Conservation (phyloP, 2,329 filamentous ascomycete species). For the Monosporascus ibericus region DNA sequence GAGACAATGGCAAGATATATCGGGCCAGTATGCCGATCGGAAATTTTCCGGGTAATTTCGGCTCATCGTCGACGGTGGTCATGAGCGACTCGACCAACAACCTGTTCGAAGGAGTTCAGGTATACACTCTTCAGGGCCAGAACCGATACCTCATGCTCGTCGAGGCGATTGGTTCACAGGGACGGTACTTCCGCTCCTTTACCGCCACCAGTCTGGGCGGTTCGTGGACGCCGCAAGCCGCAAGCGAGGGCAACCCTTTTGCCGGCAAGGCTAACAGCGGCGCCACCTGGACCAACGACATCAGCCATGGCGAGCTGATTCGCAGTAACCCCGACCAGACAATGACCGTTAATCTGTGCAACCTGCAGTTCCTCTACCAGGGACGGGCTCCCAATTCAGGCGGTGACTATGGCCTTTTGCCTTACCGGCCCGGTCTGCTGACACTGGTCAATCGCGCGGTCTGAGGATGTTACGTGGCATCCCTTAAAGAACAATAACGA, state of each 20-base stretch:
- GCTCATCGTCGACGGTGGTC: slow-evolving; percentile 40
- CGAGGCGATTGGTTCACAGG: slow-evolving; percentile 50
- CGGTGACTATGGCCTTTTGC: slow-evolving; percentile 44
- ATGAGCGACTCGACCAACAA: slow-evolving; percentile 48
- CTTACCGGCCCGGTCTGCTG: slow-evolving; percentile 50
- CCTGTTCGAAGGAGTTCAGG: slow-evolving; percentile 61
- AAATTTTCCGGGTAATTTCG: slow-evolving; percentile 57
- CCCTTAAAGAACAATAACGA: too few species aligned
- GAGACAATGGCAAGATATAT: slow-evolving; percentile 63
- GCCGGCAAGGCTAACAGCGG: slow-evolving; percentile 62
- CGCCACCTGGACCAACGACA: slow-evolving; percentile 60
- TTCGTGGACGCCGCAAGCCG: slow-evolving; percentile 52
- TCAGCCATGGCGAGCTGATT: slow-evolving; percentile 59
- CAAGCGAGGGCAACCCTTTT: slow-evolving; percentile 51
- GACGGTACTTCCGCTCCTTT: slow-evolving; percentile 63
- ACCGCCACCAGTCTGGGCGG: slow-evolving; percentile 52
- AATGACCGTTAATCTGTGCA: slow-evolving; percentile 57
- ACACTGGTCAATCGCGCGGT: slow-evolving; percentile 30
- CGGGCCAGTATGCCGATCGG: slow-evolving; percentile 55
- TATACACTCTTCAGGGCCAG: slow-evolving; percentile 53
- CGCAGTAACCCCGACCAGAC: slow-evolving; percentile 54
- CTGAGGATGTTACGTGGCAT: too few species aligned
- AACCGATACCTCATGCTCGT: slow-evolving; percentile 62
- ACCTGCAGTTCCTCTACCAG: slow-evolving; percentile 60
- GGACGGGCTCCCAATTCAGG: slow-evolving; percentile 38